Conservation (phyloP, 257 asterid species). For the Leonotis leonurus region DNA sequence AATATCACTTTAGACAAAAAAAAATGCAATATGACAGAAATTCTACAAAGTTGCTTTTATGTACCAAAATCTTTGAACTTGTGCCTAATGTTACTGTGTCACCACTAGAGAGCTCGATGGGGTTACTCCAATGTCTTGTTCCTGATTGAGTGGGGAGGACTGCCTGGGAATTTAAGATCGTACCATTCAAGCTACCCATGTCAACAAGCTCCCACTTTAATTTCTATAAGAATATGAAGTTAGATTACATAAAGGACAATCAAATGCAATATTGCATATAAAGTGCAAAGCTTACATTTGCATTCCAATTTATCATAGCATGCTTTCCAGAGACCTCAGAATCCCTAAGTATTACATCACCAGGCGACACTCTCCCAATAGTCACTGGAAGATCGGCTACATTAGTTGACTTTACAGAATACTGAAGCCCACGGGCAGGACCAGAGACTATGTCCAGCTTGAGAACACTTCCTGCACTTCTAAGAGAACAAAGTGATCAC, state of each 20-base stretch:
- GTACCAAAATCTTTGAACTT: slow-evolving; percentile 61
- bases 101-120: slow-evolving; percentile 63
- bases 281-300: slow-evolving; percentile 44
- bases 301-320: slow-evolving; percentile 82
- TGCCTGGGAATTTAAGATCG: slow-evolving; percentile 58
- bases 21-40: too few species aligned
- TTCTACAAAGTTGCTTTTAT: slow-evolving; percentile 7
- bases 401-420: slow-evolving; percentile 56
- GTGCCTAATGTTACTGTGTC: slow-evolving; percentile 82
- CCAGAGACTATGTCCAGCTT: slow-evolving; percentile 87
- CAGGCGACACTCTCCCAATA: slow-evolving; percentile 87
- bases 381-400: slow-evolving; percentile 67
- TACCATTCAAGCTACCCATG: slow-evolving; percentile 96
- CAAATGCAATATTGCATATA: slow-evolving; percentile 18
- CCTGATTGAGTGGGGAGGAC: slow-evolving; percentile 53
- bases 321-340: slow-evolving; percentile 98
- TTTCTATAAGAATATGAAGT: slow-evolving; percentile 43
- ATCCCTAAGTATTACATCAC: slow-evolving; percentile 68
- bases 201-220: slow-evolving; percentile 93
- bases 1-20: too few species aligned
- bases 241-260: slow-evolving; percentile 24
- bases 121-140: slow-evolving; percentile 73
- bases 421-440: slow-evolving; percentile 67
- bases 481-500: slow-evolving; percentile 68
- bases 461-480: slow-evolving; percentile 94